Evolutionary conservation across 352 stramenopile genomes (phyloP), one percentile per base, ranked within the genome.

Genomic region (Globisporangium nodosum): DNA sequence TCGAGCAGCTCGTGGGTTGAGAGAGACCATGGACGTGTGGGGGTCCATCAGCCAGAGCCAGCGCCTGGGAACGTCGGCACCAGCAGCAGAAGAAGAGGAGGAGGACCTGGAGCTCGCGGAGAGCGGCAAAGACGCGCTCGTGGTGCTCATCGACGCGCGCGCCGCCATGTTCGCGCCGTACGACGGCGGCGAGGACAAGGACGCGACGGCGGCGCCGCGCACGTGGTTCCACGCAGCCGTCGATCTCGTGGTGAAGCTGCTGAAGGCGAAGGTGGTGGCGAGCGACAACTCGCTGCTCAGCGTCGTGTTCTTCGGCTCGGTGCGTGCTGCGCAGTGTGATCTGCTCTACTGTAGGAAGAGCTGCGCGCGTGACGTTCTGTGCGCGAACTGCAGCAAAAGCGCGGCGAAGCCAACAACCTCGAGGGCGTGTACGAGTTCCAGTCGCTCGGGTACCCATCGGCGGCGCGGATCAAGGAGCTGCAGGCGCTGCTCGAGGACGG

Each of bases 391-490:
- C 33, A 88, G 81, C 70, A 76, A 47, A 94, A 90, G 63, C 71
- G 63, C 21, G 68, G 67, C 13, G 84, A 88, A 58, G 70, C 70
- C 27, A 77, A 69, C 15, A 76, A 71, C 24, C 61, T 94, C 13
- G 80, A 90, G 52, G 63, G 78, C 58, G 81, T 94, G 27, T 89
- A 79, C 40, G 85, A 94, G 66, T 78, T 91, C 58, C 85, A 92
- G 57, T 51, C 74, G 18, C 73, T 94, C 21, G 77, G 73, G n/a
- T 91, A 83, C 40, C 74, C 82, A 8, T 89, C 81, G 3, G 81
- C 78, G 7, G 67, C 82, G 52, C 64, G 76, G 8, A 94, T 94
- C 65, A 91, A 91, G 46, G 72, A 91, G 39, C 66, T 94, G 8
- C 79, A 89, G 54, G 69, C 70, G 46, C 52, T 93, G 11, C 33